A percentile compares a stretch with the other conserved stretches of the same genome.
Conservation (phyloP, 148 eudicot species). For the Tetragonia tetragonoides region DNA sequence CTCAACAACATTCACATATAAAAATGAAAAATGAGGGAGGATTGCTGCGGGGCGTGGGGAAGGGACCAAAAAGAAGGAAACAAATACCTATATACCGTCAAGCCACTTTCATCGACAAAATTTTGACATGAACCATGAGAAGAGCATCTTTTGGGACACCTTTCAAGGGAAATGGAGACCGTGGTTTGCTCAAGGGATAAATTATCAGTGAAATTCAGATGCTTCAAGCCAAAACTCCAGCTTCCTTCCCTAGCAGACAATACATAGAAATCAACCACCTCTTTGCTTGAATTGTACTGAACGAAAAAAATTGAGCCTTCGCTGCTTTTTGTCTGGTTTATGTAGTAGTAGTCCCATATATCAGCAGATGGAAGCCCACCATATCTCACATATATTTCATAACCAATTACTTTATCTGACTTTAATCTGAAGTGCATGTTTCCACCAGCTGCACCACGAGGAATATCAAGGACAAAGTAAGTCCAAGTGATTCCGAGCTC, state of each 20-base stretch:
- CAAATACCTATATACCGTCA: conserved; percentile 70
- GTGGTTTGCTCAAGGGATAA: conserved; percentile 33
- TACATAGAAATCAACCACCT: conserved; percentile 58
- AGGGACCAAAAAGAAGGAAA: not conserved
- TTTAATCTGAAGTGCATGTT: conserved; percentile 59
- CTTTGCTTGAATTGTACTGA: conserved; percentile 59
- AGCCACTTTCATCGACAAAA: conserved; percentile 69
- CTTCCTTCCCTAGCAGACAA: conserved; percentile 73
- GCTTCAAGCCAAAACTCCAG: conserved; percentile 74
- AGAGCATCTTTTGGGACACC: conserved; percentile 81
- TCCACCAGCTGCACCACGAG: conserved; percentile 77
- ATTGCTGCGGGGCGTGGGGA: too few species aligned
- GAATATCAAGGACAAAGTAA: conserved; percentile 71
- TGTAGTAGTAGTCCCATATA: conserved; percentile 71
- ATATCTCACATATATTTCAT: conserved; percentile 66
- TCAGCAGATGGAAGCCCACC: conserved; percentile 71
- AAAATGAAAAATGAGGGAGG: not conserved
- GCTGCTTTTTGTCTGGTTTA: conserved; percentile 59
- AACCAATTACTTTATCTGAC: conserved; percentile 42
- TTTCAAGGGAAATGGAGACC: conserved; percentile 74
- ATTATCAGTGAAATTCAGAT: conserved; percentile 27
- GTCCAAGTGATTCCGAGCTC: conserved; percentile 52
- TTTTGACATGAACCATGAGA: conserved; percentile 64
- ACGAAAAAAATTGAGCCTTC: conserved; percentile 63
- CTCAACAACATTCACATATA: not conserved